phyloP scores from a whole-genome alignment of 1,284 basidiomycete genomes.

The Peniophora sp. region DNA sequence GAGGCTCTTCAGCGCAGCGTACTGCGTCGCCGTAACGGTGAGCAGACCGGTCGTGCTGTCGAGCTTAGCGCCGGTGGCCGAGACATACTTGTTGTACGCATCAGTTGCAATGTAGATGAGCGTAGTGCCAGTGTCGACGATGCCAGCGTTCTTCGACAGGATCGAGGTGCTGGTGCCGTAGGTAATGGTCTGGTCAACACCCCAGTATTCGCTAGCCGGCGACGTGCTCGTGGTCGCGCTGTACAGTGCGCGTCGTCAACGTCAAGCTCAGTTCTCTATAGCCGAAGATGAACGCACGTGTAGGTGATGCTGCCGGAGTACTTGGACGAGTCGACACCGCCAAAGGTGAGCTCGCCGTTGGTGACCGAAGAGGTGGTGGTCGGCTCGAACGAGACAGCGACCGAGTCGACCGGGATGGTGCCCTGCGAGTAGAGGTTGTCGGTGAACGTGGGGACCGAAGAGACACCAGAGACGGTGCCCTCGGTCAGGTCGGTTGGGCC shows the following conservation, averaged over 20 bases:
- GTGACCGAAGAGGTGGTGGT: conserved; percentile 19
- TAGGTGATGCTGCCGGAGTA: conserved; percentile 38
- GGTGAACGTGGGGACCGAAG: conserved; percentile 40
- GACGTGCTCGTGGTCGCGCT: conserved; percentile 38
- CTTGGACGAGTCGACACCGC: conserved; percentile 38
- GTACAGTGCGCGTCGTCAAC: neutral
- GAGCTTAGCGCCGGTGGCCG: conserved; percentile 26
- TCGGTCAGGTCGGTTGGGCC: conserved; percentile 41
- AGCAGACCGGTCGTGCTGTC: conserved; percentile 34
- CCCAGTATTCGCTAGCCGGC: conserved; percentile 51
- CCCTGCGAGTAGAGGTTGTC: conserved; percentile 39
- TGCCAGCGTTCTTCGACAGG: conserved; percentile 42
- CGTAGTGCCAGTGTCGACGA: conserved; percentile 53
- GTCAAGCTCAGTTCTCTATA: neutral
- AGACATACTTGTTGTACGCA: conserved; percentile 23
- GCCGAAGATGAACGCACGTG: conserved; percentile 24
- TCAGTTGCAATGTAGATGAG: conserved; percentile 30
- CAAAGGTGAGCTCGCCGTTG: conserved; percentile 26
- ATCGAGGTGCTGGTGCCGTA: conserved; percentile 39
- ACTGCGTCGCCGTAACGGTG: conserved; percentile 27
- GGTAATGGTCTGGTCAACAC: conserved; percentile 50
- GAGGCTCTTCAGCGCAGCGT: conserved; percentile 28
- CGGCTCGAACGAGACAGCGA: conserved; percentile 40
- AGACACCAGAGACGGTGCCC: conserved; percentile 23
- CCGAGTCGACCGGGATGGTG: conserved; percentile 26